Evolutionary conservation across 2,329 filamentous ascomycete genomes (phyloP), one percentile per base, ranked within the genome.

Genomic region (Fusarium dimerum): DNA sequence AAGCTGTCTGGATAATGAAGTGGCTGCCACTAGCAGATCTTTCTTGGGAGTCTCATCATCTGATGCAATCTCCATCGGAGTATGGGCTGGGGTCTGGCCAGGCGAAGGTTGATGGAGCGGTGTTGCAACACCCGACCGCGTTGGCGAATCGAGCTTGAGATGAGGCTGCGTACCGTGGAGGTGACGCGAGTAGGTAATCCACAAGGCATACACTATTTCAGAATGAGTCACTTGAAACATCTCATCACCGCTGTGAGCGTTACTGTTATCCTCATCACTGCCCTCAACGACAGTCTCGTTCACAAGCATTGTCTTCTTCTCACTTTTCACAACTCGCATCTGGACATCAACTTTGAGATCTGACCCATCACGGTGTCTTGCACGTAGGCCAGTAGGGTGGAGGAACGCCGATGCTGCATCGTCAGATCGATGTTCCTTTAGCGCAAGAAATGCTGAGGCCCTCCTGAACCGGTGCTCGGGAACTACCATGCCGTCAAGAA

Each of bases 161-260:
- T 72, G 73, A 47, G 79, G 77, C 55, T 85, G 85, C 38, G 85
- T 81, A 15, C 90, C 88, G 69, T 99, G 94, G 12, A 97, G 79
- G 66, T 97, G 91, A 56, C 92, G 83, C 16, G 93, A 97, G 69
- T 97, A 99, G 1, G 93, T 97, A 60, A 99, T 88, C 94, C 94
- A 99, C 30, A 99, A 76, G 11, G 94, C 94, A 74, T 92, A 97
- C 0, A 97, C 92, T 56, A 96, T 82, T 69, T 97, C 92, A 15
- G 86, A 83, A 55, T 81, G 77, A 4, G 75, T 67, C 32, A 77
- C 71, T 11, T 80, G 71, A n/a, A 82, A 78, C 9, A 76, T 66
- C n/a, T 71, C 70, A 34, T 72, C 72, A 45, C 68, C 66, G 26
- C 52, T 71, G 68, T 54, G 74, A 67, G 43, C 49, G 50, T 63